Conservation (phyloP, 768 basidiomycete species). For the Rhizopogon vesiculosus region DNA sequence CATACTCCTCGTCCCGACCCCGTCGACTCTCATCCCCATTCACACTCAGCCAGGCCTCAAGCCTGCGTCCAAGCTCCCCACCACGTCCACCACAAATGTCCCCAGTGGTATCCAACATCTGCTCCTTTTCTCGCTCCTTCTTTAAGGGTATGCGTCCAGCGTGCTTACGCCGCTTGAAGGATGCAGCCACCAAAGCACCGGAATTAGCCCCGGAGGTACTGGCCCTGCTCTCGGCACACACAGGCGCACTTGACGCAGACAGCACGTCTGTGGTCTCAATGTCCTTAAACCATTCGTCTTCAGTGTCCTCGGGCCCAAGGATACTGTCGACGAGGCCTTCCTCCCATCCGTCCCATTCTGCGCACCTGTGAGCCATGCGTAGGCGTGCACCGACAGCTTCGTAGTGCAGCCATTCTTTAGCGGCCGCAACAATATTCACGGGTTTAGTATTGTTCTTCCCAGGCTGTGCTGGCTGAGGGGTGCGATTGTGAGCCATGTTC, state of each 20-base stretch:
- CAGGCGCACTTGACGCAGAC: background rate
- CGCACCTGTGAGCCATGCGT: constrained; percentile 74
- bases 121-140: constrained; percentile 63
- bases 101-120: constrained; percentile 64
- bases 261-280: constrained; percentile 15
- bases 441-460: constrained; percentile 12
- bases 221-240: background rate
- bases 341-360: constrained; percentile 92
- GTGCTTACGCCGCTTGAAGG: constrained; percentile 29
- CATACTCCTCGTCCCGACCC: constrained; percentile 19
- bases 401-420: constrained; percentile 70
- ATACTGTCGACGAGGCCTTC: constrained; percentile 77
- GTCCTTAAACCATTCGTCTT: constrained; percentile 67
- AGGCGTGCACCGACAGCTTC: constrained; percentile 62
- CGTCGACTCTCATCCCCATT: constrained; percentile 17
- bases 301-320: constrained; percentile 64
- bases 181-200: constrained; percentile 17
- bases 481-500: constrained; percentile 33
- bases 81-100: constrained; percentile 79
- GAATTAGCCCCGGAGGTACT: constrained; percentile 8
- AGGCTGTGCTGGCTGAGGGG: constrained; percentile 10
- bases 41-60: constrained; percentile 70
- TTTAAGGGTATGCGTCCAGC: constrained; percentile 48
- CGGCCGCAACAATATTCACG: constrained; percentile 38
- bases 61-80: constrained; percentile 67